Percentiles rank a stretch among this genome's conserved stretches.
phyloP scores from a whole-genome alignment of 768 basidiomycete genomes.

The Vararia minispora region DNA sequence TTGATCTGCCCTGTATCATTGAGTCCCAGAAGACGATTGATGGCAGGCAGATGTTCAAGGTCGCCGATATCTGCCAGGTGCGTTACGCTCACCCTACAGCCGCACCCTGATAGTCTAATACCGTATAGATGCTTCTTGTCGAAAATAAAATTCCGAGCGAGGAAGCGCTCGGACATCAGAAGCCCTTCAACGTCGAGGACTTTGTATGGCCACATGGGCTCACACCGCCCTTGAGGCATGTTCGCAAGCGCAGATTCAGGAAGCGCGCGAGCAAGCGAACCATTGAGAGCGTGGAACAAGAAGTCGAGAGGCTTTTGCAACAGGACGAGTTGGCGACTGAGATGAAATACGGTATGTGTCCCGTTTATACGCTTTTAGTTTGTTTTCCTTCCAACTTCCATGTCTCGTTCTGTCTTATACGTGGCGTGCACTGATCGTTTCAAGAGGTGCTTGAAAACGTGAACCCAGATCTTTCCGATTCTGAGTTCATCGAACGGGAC shows the following conservation, averaged over 20 bases:
- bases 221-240: constrained; percentile 86
- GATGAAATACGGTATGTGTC: constrained; percentile 59
- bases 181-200: constrained; percentile 82
- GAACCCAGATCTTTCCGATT: constrained; percentile 84
- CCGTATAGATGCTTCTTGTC: constrained; percentile 78
- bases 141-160: constrained; percentile 66
- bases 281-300: constrained; percentile 90
- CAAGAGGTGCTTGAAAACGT: constrained; percentile 81
- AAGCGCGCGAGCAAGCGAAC: constrained; percentile 81
- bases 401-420: too few species aligned
- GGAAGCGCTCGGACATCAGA: constrained; percentile 47
- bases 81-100: constrained; percentile 8
- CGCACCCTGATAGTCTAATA: background rate
- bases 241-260: constrained; percentile 84
- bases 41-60: constrained; percentile 96
- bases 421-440: constrained; percentile 1
- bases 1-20: constrained; percentile 89
- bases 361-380: background rate
- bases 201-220: constrained; percentile 97
- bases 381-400: background rate
- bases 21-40: constrained; percentile 96
- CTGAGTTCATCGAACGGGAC: constrained; percentile 71
- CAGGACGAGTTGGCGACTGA: constrained; percentile 67
- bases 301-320: constrained; percentile 78
- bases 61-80: constrained; percentile 97